phyloP scores from a whole-genome alignment of 805 yeast genomes.

The Cyberlindnera samutprakarnensis region DNA sequence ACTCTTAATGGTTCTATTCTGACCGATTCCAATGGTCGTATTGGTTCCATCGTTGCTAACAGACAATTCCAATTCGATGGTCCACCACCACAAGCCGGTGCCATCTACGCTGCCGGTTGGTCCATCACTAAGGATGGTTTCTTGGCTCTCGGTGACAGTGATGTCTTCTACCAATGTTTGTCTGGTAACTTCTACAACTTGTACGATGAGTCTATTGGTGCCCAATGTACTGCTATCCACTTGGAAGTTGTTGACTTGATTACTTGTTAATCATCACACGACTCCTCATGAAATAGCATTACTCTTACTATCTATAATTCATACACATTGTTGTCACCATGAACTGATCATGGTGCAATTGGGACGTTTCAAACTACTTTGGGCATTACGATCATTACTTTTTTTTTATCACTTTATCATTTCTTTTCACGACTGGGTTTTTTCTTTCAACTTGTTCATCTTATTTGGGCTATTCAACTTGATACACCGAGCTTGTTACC shows the following conservation, averaged over 20 bases:
- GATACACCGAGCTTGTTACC: too few species aligned
- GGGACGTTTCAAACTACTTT: too few species aligned
- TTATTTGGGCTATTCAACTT: too few species aligned
- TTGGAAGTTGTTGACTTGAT: constrained; percentile 53
- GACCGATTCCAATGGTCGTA: constrained; percentile 54
- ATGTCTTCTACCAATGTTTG: constrained; percentile 64
- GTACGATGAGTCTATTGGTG: constrained; percentile 56
- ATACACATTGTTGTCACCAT: too few species aligned
- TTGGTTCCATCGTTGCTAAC: constrained; percentile 76
- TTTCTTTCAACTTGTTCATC: too few species aligned
- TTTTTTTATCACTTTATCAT: neutral
- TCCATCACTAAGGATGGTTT: constrained; percentile 42
- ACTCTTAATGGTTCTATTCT: constrained; percentile 43
- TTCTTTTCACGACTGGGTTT: neutral
- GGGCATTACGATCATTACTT: constrained; percentile 1
- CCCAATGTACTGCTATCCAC: constrained; percentile 56
- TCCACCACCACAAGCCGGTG: constrained; percentile 79
- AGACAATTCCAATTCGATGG: constrained; percentile 84
- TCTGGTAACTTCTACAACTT: constrained; percentile 76
- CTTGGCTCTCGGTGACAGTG: constrained; percentile 56
- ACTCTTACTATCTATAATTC: too few species aligned
- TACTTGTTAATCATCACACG: constrained; percentile 44
- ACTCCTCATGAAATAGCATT: too few species aligned
- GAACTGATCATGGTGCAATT: too few species aligned
- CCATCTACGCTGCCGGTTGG: constrained; percentile 68